Evolutionary conservation across 306 rosid genomes (phyloP), one percentile per base, ranked within the genome.

Genomic region (Pachyrhizus erosus): DNA sequence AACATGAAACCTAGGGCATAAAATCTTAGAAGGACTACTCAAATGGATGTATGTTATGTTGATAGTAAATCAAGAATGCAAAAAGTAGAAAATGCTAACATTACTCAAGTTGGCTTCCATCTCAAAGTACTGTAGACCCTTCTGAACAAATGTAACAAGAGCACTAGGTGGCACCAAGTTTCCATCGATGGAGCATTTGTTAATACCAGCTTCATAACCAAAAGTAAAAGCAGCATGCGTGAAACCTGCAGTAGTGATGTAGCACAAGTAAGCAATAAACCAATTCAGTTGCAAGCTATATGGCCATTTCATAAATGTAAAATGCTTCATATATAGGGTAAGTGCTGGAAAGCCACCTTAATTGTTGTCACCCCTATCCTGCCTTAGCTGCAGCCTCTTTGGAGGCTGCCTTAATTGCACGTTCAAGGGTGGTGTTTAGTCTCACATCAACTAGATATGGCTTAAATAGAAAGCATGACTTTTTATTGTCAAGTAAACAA

Each of bases 21-120:
- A 82, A 86, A 68, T 26, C 77, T 81, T 68, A 11, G 9, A 72
- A 73, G 46, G 31, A 68, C 55, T 7, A 46, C 51, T 86, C 82
- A 80, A 78, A 73, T 26, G 68, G 64, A 79, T 69, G 83, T 87
- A 90, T 42, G 87, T 46, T 55, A 84, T 55, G 46, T 75, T 34
- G 27, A 74, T 5, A 79, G 39, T 39, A 58, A 67, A 84, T 49
- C 61, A 70, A 71, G 29, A 81, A 31, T 42, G 80, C 62, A 73
- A 68, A 81, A 72, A 79, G 70, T 37, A 61, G 76, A 57, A 77
- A 72, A 82, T 88, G 84, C 97, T 96, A 86, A 96, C 98, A 91
- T 92, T 92, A 89, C 88, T 96, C 93, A 96, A 85, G 90, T 96
- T 96, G 66, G 94, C 99, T 84, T 96, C 99, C 99, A 93, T 93